These are phyloP conservation scores for Fusarium tanahbumbuense DNA, from an alignment of 2,329 filamentous ascomycete species.

Conservation along the genomic window DNA sequence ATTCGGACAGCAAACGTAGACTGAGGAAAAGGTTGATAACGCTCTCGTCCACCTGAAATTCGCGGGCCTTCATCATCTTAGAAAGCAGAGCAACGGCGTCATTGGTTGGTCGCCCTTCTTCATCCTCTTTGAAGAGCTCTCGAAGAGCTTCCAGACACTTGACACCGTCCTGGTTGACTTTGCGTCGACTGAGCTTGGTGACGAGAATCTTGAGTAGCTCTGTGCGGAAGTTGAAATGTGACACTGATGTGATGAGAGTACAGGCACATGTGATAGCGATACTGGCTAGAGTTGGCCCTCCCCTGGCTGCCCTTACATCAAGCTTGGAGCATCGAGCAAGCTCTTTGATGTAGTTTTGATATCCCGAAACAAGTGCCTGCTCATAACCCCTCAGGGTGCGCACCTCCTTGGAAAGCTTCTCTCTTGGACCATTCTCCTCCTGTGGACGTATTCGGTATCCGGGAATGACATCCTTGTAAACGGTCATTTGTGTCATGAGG, in stretches of 20 bases:
- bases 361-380: slow-evolving; percentile 85
- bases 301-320: slow-evolving; percentile 54
- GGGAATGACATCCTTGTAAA: slow-evolving; percentile 96
- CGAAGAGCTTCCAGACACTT: slow-evolving; percentile 84
- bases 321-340: slow-evolving; percentile 75
- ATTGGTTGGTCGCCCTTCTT: slow-evolving; percentile 87
- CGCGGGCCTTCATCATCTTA: slow-evolving; percentile 93
- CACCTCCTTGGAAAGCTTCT: slow-evolving; percentile 93
- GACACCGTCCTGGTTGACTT: slow-evolving; percentile 77
- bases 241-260: slow-evolving; percentile 80
- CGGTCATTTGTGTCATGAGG: slow-evolving; percentile 84
- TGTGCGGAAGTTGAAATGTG: slow-evolving; percentile 96
- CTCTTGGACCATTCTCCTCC: slow-evolving; percentile 76
- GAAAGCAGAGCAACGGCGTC: slow-evolving; percentile 87
- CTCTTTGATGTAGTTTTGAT: slow-evolving; percentile 85
- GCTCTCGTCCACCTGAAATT: slow-evolving; percentile 85
- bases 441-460: slow-evolving; percentile 93
- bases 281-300: slow-evolving; percentile 68
- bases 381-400: slow-evolving; percentile 85
- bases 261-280: slow-evolving; percentile 90
- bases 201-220: slow-evolving; percentile 91
- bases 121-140: slow-evolving; percentile 84
- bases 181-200: slow-evolving; percentile 79
- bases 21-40: slow-evolving; percentile 92
- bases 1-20: slow-evolving; percentile 87